These are phyloP conservation scores for Ophiostoma angusticollis DNA, from an alignment of 2,329 filamentous ascomycete genomes.

Conservation along the genomic window DNA sequence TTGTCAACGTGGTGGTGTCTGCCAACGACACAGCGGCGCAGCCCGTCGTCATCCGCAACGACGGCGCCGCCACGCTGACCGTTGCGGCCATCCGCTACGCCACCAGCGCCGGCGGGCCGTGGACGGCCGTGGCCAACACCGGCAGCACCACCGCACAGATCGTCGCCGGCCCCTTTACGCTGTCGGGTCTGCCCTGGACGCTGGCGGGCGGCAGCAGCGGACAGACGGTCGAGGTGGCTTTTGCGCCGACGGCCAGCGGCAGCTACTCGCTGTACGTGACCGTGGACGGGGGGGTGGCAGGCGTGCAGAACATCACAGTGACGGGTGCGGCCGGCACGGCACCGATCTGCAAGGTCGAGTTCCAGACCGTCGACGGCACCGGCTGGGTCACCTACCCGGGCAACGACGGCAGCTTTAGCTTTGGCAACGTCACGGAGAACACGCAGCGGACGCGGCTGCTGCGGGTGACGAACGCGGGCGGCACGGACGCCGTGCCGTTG, in stretches of 20 bases:
- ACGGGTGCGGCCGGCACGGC: conserved; percentile 35
- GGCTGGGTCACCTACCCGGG: conserved; percentile 38
- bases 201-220: conserved; percentile 29
- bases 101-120: conserved; percentile 31
- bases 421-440: conserved; percentile 43
- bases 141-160: conserved; percentile 23
- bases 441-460: conserved; percentile 33
- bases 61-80: conserved; percentile 32
- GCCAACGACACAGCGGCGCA: conserved; percentile 27
- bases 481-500: conserved; percentile 34
- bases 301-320: conserved; percentile 33
- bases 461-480: conserved; percentile 41
- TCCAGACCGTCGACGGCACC: conserved; percentile 36
- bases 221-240: conserved; percentile 30
- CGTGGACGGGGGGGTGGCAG: conserved; percentile 37
- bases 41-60: conserved; percentile 34
- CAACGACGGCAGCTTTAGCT: conserved; percentile 32
- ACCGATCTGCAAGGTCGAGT: conserved; percentile 39
- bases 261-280: conserved; percentile 37
- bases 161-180: conserved; percentile 36
- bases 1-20: conserved; percentile 35
- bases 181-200: conserved; percentile 31
- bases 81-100: conserved; percentile 34
- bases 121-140: conserved; percentile 21
- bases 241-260: conserved; percentile 32